Percentiles rank a stretch among this genome's conserved stretches.
These are phyloP conservation scores for Fusarium nematophilum DNA, from an alignment of 2,329 filamentous ascomycete genomes.

Conservation along the genomic window DNA sequence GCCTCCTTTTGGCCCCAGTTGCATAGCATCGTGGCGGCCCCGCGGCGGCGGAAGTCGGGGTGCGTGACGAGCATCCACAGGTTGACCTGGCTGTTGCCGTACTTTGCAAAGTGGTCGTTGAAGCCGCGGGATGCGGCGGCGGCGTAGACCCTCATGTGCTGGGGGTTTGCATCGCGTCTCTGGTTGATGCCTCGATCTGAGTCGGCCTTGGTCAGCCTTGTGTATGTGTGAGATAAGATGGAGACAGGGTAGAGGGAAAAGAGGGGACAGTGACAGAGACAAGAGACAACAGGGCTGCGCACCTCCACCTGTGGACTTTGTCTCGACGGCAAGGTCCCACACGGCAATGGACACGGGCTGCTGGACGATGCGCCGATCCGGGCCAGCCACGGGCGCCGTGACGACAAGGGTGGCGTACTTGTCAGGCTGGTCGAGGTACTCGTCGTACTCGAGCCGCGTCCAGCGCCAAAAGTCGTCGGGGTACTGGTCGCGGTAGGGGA, in stretches of 20 bases:
- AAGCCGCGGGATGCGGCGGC: background rate
- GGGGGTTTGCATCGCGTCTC: conserved; percentile 3
- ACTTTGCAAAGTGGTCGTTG: background rate
- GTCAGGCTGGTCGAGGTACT: conserved; percentile 2
- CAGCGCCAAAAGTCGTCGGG: conserved; percentile 11
- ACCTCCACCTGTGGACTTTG: conserved; percentile 5
- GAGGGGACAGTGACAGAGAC: too few relatives aligned
- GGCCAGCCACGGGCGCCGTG: background rate
- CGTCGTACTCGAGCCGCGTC: conserved; percentile 17
- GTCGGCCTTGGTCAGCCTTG: too few relatives aligned
- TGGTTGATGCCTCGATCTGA: conserved; percentile 15
- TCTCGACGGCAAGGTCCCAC: background rate
- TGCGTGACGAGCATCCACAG: conserved; percentile 6
- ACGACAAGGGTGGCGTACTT: background rate
- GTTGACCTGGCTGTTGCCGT: background rate
- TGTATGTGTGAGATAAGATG: too few relatives aligned
- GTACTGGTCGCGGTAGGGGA: background rate
- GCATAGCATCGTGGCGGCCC: conserved; percentile 10
- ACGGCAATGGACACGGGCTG: background rate
- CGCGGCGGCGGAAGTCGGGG: background rate
- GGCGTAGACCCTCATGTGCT: conserved; percentile 1
- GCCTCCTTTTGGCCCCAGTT: conserved; percentile 11
- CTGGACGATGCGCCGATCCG: accelerated
- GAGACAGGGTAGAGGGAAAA: too few relatives aligned
- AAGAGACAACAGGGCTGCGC: too few relatives aligned